A percentile compares a stretch with the other conserved stretches of the same genome.
phyloP scores from a whole-genome alignment of 345 rosid species.

The Brassica nigra region DNA sequence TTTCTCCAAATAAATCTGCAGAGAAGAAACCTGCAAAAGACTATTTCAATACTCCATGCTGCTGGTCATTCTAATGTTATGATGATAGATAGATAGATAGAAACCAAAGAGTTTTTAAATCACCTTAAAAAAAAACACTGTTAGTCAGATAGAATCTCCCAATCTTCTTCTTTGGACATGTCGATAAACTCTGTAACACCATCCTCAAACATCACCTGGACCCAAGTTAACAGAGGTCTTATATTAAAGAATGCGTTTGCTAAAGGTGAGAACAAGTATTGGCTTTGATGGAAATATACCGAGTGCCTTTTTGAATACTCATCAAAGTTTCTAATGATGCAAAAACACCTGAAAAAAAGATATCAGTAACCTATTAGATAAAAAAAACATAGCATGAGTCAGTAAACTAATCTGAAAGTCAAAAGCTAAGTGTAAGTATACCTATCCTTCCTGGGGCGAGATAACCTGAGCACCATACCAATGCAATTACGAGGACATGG shows the following conservation, averaged over 20 bases:
- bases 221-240: slow-evolving; percentile 5
- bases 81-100: neutral
- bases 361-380: neutral
- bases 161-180: slow-evolving; percentile 73
- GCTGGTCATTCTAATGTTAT: neutral
- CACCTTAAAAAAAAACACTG: slow-evolving; percentile 15
- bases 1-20: slow-evolving; percentile 25
- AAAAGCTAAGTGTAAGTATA: slow-evolving; percentile 8
- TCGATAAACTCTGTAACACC: slow-evolving; percentile 71
- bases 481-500: slow-evolving; percentile 63
- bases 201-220: slow-evolving; percentile 84
- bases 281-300: slow-evolving; percentile 47
- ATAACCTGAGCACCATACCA: slow-evolving; percentile 67
- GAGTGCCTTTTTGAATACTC: slow-evolving; percentile 65
- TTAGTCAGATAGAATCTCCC: slow-evolving; percentile 65
- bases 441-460: slow-evolving; percentile 60
- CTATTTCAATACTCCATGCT: neutral
- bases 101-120: neutral
- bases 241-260: neutral
- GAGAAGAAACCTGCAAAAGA: slow-evolving; percentile 1
- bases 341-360: slow-evolving; percentile 58
- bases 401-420: neutral
- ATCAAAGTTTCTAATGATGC: slow-evolving; percentile 74
- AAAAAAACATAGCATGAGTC: neutral
- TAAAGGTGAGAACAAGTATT: slow-evolving; percentile 14